phyloP scores from a whole-genome alignment of 768 basidiomycete species.

The Suillus variegatus region DNA sequence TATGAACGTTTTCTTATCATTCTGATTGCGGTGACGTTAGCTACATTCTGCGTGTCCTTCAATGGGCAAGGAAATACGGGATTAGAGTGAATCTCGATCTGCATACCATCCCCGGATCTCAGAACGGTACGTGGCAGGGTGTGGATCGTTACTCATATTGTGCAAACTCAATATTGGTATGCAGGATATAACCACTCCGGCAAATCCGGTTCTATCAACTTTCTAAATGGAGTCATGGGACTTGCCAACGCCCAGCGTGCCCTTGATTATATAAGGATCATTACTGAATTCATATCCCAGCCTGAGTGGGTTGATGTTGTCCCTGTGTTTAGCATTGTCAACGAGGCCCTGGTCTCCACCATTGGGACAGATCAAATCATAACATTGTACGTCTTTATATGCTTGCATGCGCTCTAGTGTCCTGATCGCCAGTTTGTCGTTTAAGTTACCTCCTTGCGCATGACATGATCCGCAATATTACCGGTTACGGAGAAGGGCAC shows the following conservation, averaged over 20 bases:
- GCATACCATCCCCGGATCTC: conserved; percentile 77
- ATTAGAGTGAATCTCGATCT: conserved; percentile 82
- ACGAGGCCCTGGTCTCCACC: conserved; percentile 53
- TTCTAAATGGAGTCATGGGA: conserved; percentile 76
- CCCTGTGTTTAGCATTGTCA: conserved; percentile 62
- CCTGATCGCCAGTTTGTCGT: not conserved
- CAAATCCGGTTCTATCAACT: conserved; percentile 62
- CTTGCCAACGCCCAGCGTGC: conserved; percentile 82
- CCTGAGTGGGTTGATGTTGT: conserved; percentile 67
- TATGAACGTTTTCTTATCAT: not conserved
- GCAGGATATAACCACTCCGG: conserved; percentile 61
- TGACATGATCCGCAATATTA: conserved; percentile 68
- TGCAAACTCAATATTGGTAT: not conserved
- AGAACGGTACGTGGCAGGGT: conserved; percentile 53
- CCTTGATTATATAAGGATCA: conserved; percentile 71
- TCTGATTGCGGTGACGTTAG: conserved; percentile 28
- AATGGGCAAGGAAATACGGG: conserved; percentile 90
- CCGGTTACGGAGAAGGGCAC: conserved; percentile 68
- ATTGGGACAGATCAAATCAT: conserved; percentile 58
- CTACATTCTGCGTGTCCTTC: conserved; percentile 73
- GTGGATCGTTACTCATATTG: not conserved
- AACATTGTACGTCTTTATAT: conserved; percentile 52
- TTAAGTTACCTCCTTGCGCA: conserved; percentile 58
- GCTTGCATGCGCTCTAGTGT: not conserved
- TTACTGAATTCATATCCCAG: conserved; percentile 82